Base-by-base conservation (phyloP, 2,329 filamentous ascomycete species). In the Xylariaceae sp. region DNA sequence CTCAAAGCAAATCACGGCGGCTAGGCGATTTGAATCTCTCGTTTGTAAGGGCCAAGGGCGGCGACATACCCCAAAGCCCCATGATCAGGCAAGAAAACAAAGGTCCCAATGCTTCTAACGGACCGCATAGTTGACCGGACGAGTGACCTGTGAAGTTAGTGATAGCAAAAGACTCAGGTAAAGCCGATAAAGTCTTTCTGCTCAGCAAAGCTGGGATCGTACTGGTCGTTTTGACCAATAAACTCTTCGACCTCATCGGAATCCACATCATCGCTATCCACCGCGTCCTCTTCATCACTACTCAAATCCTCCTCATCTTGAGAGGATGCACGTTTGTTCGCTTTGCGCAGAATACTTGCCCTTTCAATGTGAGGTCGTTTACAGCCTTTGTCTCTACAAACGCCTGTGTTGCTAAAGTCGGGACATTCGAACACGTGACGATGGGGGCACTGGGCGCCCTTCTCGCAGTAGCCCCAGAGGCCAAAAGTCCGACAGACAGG, bases 361-460 rank as follows among this genome's bases (percentile, higher is more conserved):
- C 90, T 87, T 77, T 94, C 90, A 72, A 93, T 85, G 76, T 99
- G 94, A 61, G 86, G 88, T 57, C 96, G 82, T 72, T 88, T 89
- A 79, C 93, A 97, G 66, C 87, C 86, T 75, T 87, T 86, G 73
- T 83, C 86, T 73, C 86, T 86, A 83, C 94, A 99, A 63, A 81
- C 79, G 69, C 93, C 93, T 61, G 84, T 90, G 76, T 96, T 96
- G 82, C 90, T 90, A 79, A 95, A 97, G 73, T 96, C 89, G 63
- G 94, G 93, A 75, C 94, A 97, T 75, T 97, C 93, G 76, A 88
- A 88, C 59, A 93, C 88, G 77, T 99, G 94, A 62, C 92, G 88
- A 64, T 94, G 86, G 61, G 84, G 76, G 75, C 94, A 97, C 57
- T 80, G 76, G 58, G 82, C 81, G 61, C 93, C 94, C 72, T 89